Percentiles rank a stretch among this genome's conserved stretches.
These are phyloP conservation scores for Fusarium bulbicola DNA, from an alignment of 2,329 filamentous ascomycete species.

Conservation along the genomic window DNA sequence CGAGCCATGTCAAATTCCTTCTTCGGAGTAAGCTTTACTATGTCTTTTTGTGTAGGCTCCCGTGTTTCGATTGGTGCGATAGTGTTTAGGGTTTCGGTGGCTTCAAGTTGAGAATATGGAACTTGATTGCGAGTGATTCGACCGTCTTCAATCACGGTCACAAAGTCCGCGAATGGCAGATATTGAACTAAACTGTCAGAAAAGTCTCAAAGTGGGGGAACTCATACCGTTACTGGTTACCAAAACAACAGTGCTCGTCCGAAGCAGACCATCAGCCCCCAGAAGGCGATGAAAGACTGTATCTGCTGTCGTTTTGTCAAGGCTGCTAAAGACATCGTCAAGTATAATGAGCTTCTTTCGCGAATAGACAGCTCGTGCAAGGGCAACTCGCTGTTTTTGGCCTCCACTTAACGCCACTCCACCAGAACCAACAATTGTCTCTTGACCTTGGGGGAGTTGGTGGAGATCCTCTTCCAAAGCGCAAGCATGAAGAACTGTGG, in stretches of 20 bases:
- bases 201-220: rapidly evolving
- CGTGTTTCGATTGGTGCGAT: background rate
- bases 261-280: slow-evolving; percentile 52
- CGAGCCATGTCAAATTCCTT: slow-evolving; percentile 38
- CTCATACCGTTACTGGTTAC: slow-evolving; percentile 8
- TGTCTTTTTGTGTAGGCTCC: background rate
- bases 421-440: slow-evolving; percentile 52
- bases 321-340: slow-evolving; percentile 57
- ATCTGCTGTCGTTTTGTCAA: slow-evolving; percentile 56
- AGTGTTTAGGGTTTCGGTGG: background rate
- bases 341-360: slow-evolving; percentile 51
- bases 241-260: slow-evolving; percentile 47
- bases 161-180: slow-evolving; percentile 35
- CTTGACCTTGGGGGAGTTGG: slow-evolving; percentile 44
- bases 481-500: slow-evolving; percentile 46
- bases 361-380: slow-evolving; percentile 59
- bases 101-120: slow-evolving; percentile 26
- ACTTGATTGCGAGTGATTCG: slow-evolving; percentile 39
- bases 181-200: slow-evolving; percentile 35
- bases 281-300: slow-evolving; percentile 55
- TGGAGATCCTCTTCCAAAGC: slow-evolving; percentile 48
- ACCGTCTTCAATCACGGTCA: slow-evolving; percentile 40
- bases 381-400: slow-evolving; percentile 53
- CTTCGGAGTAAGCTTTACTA: background rate
- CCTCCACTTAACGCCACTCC: slow-evolving; percentile 56